Evolutionary conservation across 805 yeast genomes (phyloP), one percentile per base, ranked within the genome.

Genomic region (Sugiyamaella boreocaroliniensis): DNA sequence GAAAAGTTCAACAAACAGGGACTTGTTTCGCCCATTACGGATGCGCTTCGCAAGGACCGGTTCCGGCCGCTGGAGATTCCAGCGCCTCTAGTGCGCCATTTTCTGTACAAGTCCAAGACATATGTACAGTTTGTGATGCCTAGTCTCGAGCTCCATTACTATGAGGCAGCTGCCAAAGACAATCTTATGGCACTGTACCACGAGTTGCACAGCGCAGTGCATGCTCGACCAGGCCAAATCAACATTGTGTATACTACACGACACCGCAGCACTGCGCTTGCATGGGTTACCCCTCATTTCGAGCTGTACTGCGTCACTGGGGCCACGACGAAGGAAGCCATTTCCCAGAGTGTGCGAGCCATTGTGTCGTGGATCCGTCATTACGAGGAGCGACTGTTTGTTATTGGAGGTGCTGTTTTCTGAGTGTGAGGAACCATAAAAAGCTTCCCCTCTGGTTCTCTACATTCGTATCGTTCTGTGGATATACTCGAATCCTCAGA

Each of bases 341-440:
- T 89, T 54, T 76, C 85, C 14, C 71, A 71, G 18, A 81, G 87
- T 55, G 83, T 89, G 41, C 75, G 81, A 49, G 73, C 75, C 18
- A 79, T 89, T 12, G 81, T 86, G 8, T 74, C 75, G 47, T 90
- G 97, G 96, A 83, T 95, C 60, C 75, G 78, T 55, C 80, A 76
- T 56, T 78, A 86, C 58, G 85, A 85, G 56, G 81, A 80, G 50
- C 71, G 93, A 41, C 65, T 89, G 37, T 89, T 88, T 64, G 80
- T 85, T 10, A 79, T 81, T 19, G 83, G 82, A n/a, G 93, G 93
- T 1, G 87, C 86, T 0, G 74, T 77, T 0, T 85, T 81, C 62
- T 82, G 58, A 32, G 37, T n/a, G n/a, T n/a, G n/a, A n/a, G n/a
- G n/a, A n/a, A n/a, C n/a, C n/a, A n/a, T n/a, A n/a, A n/a, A n/a